A percentile compares a stretch with the other conserved stretches of the same genome.
These are phyloP conservation scores for Beauveria scarabaeidicola DNA, from an alignment of 2,329 filamentous ascomycete species.

Conservation along the genomic window DNA sequence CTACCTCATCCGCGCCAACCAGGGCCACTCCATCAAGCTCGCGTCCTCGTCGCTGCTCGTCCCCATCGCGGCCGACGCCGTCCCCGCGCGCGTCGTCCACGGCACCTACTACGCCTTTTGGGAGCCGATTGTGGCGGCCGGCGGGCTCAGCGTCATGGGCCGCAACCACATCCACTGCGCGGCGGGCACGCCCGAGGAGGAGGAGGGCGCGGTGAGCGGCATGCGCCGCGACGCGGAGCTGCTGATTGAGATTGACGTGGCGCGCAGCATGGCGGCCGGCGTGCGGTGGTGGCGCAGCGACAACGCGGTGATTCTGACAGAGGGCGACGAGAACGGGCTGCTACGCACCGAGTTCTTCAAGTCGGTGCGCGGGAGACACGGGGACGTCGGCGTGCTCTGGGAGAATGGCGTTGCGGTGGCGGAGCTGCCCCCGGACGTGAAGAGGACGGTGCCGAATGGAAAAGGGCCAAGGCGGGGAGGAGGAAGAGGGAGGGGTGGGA, in stretches of 20 bases:
- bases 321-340: slow-evolving; percentile 49
- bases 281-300: slow-evolving; percentile 72
- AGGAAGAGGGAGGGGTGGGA: slow-evolving; percentile 24
- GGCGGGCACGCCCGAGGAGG: slow-evolving; percentile 54
- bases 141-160: slow-evolving; percentile 72
- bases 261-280: slow-evolving; percentile 52
- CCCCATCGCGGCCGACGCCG: slow-evolving; percentile 44
- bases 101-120: slow-evolving; percentile 83
- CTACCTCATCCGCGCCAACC: slow-evolving; percentile 89
- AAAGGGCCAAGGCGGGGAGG: slow-evolving; percentile 37
- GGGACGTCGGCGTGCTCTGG: slow-evolving; percentile 58
- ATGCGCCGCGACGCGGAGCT: slow-evolving; percentile 74
- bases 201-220: slow-evolving; percentile 57
- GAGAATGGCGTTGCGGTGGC: slow-evolving; percentile 57
- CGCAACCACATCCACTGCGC: slow-evolving; percentile 89
- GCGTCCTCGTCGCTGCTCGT: slow-evolving; percentile 68
- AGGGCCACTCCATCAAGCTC: slow-evolving; percentile 79
- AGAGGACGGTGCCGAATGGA: slow-evolving; percentile 37
- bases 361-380: slow-evolving; percentile 55
- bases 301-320: slow-evolving; percentile 66
- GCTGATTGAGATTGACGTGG: slow-evolving; percentile 68
- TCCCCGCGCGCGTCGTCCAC: slow-evolving; percentile 68
- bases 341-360: slow-evolving; percentile 61
- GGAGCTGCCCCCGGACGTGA: slow-evolving; percentile 56
- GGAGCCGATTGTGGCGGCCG: slow-evolving; percentile 62